These are phyloP conservation scores for Lodderomyces theae DNA, from an alignment of 1,139 yeast genomes.

Conservation along the genomic window DNA sequence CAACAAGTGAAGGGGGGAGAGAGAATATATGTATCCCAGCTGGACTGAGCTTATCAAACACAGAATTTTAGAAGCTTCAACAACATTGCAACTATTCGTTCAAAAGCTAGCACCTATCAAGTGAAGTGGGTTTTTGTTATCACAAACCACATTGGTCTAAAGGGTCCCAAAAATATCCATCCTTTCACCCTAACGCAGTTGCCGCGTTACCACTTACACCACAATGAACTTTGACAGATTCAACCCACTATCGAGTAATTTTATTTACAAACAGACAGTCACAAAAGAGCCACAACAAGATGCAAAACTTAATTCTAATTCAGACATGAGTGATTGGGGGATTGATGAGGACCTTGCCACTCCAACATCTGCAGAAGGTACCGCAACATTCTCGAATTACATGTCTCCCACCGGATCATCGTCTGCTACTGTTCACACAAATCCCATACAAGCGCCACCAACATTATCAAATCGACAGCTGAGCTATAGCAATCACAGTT, in stretches of 20 bases:
- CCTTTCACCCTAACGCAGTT: too few species aligned
- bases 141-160: too few species aligned
- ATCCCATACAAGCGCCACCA: conserved; percentile 6
- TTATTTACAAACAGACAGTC: conserved; percentile 6
- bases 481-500: not conserved
- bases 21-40: too few species aligned
- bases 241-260: conserved; percentile 23
- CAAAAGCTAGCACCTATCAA: too few species aligned
- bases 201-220: not conserved
- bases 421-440: conserved; percentile 4
- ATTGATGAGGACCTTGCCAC: conserved; percentile 29
- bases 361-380: conserved; percentile 7
- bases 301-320: not conserved
- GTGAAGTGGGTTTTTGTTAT: too few species aligned
- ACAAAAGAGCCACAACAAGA: conserved; percentile 2
- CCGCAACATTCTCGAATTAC: conserved; percentile 16
- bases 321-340: conserved; percentile 42
- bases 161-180: too few species aligned
- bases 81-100: too few species aligned
- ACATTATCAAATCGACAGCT: conserved; percentile 5
- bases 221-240: conserved; percentile 34
- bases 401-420: conserved; percentile 15
- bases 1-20: too few species aligned
- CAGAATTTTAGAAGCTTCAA: too few species aligned
- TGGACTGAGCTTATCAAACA: conserved; percentile 1